Conservation (phyloP, 1,139 yeast genomes). For the Scheffersomyces cryptocercus region DNA sequence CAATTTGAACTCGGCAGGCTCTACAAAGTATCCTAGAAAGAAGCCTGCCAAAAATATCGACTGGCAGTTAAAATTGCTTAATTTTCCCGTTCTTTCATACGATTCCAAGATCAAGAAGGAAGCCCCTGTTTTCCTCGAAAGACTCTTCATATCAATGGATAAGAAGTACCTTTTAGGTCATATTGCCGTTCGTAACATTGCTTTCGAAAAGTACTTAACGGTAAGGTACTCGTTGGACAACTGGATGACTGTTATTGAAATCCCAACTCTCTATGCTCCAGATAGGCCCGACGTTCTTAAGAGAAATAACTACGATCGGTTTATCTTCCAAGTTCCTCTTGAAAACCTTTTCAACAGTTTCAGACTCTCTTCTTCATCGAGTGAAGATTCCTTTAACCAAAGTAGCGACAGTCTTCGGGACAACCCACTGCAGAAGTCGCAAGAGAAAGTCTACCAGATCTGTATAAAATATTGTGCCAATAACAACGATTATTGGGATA, state of each 20-base stretch:
- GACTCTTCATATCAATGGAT: constrained; percentile 59
- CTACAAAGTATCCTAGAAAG: constrained; percentile 26
- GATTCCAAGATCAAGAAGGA: constrained; percentile 38
- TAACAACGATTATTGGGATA: constrained; percentile 73
- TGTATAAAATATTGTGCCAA: constrained; percentile 61
- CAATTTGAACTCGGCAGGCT: constrained; percentile 12
- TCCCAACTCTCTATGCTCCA: constrained; percentile 62
- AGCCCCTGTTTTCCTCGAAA: constrained; percentile 62
- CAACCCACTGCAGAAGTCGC: constrained; percentile 6
- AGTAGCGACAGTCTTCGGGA: not conserved
- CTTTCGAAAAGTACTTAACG: constrained; percentile 62
- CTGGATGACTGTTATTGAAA: constrained; percentile 74
- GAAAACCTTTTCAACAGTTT: constrained; percentile 37
- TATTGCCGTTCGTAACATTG: constrained; percentile 69
- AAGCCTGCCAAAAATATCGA: constrained; percentile 21
- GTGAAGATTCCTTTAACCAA: not conserved
- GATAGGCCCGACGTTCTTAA: constrained; percentile 58
- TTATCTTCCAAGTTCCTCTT: constrained; percentile 55
- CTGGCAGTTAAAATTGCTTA: constrained; percentile 55
- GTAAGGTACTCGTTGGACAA: constrained; percentile 67
- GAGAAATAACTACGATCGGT: constrained; percentile 55
- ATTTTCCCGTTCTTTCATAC: constrained; percentile 45
- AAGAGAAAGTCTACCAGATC: constrained; percentile 36
- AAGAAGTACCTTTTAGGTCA: constrained; percentile 64
- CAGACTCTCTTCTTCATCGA: constrained; percentile 9